A percentile compares a stretch with the other conserved stretches of the same genome.
Conservation (phyloP, 2,329 filamentous ascomycete genomes). For the Trichoderma atroviride region DNA sequence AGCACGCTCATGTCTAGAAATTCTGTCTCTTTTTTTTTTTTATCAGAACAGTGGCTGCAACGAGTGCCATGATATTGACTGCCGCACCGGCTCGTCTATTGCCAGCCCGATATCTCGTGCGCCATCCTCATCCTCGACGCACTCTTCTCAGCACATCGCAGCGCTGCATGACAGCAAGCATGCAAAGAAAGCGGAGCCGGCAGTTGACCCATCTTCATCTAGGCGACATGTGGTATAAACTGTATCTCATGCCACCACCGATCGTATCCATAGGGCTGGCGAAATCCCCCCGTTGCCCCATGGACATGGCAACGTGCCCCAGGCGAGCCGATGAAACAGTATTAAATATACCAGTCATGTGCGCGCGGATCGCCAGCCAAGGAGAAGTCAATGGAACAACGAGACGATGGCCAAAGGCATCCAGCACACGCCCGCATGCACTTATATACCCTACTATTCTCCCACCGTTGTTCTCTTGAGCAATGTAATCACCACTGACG, state of each 20-base stretch:
- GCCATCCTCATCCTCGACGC: too few relatives aligned
- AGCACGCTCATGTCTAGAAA: too few relatives aligned
- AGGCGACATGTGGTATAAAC: not conserved
- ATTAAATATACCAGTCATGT: not conserved
- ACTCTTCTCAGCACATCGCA: not conserved
- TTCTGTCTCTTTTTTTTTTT: too few relatives aligned
- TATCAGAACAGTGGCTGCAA: too few relatives aligned
- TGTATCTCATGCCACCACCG: not conserved
- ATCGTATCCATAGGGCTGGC: not conserved
- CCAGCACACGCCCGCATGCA: not conserved
- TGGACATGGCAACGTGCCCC: not conserved
- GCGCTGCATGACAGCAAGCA: not conserved
- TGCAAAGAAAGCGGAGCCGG: slow-evolving; percentile 11
- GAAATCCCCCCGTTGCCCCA: not conserved
- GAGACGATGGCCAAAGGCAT: not conserved
- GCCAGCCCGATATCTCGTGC: too few relatives aligned
- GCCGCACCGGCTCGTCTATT: not conserved
- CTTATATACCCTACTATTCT: not conserved
- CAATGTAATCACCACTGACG: not conserved
- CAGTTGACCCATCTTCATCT: not conserved
- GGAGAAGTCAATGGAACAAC: too few relatives aligned
- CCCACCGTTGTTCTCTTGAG: not conserved
- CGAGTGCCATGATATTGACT: not conserved
- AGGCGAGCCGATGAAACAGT: not conserved
- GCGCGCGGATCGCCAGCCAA: not conserved